Conservation (phyloP, 768 basidiomycete species). For the Royoungia palumana region DNA sequence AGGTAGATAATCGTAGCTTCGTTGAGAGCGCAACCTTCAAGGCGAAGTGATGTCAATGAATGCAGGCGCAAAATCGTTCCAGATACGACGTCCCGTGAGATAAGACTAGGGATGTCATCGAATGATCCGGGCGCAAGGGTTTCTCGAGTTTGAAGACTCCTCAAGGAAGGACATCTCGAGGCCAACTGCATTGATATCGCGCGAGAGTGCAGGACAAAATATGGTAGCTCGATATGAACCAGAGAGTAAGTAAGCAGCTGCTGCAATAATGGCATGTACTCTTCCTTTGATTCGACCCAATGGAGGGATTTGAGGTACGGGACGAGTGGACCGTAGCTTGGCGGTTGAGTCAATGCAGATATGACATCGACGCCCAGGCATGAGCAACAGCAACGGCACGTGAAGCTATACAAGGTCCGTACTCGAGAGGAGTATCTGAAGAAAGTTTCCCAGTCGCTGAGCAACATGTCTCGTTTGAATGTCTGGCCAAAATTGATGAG, state of each 20-base stretch:
- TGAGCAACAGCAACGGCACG: neutral
- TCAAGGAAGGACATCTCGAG: slow-evolving; percentile 21
- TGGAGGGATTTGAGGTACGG: slow-evolving; percentile 19
- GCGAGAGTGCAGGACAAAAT: slow-evolving; percentile 8
- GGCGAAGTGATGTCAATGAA: slow-evolving; percentile 5
- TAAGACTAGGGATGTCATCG: no score
- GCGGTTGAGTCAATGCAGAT: slow-evolving; percentile 24
- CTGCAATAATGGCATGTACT: slow-evolving; percentile 18
- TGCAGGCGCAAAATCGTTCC: neutral
- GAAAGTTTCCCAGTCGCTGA: slow-evolving; percentile 29
- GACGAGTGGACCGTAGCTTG: slow-evolving; percentile 19
- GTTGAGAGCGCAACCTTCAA: slow-evolving; percentile 16
- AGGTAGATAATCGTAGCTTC: slow-evolving; percentile 18
- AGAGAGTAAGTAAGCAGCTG: slow-evolving; percentile 22
- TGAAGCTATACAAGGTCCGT: slow-evolving; percentile 8
- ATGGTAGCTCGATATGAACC: slow-evolving; percentile 10
- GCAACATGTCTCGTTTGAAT: slow-evolving; percentile 25
- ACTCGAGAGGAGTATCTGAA: slow-evolving; percentile 26
- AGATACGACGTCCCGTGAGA: slow-evolving; percentile 15
- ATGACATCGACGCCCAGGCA: slow-evolving; percentile 20
- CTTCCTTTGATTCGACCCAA: slow-evolving; percentile 15
- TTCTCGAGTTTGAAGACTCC: slow-evolving; percentile 5
- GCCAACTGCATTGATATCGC: slow-evolving; percentile 17
- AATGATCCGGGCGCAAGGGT: no score
- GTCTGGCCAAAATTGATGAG: slow-evolving; percentile 14